These are phyloP conservation scores for Penicillium diatomitis DNA, from an alignment of 495 filamentous ascomycete genomes.

Conservation along the genomic window DNA sequence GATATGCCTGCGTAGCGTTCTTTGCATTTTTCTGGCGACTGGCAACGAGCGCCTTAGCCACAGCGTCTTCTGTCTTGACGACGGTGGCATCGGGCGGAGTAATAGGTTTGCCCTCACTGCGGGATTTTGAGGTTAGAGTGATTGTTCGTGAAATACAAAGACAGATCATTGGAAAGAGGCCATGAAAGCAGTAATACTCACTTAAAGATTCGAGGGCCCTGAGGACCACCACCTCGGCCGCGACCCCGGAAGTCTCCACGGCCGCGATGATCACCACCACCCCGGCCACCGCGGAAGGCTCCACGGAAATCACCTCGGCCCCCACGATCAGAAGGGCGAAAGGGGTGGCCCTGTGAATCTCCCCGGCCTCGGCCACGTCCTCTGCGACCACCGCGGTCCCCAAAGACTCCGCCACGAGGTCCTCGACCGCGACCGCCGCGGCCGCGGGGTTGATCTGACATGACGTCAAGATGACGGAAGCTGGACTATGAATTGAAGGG, in stretches of 20 bases:
- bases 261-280: no score
- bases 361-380: no score
- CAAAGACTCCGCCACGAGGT: no score
- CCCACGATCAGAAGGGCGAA: conserved; percentile 5
- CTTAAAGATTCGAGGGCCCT: conserved; percentile 23
- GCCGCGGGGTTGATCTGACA: conserved; percentile 16
- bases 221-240: conserved; percentile 6
- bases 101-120: conserved; percentile 15
- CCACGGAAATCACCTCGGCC: conserved; percentile 9
- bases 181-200: conserved; percentile 2
- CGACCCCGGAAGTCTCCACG: no score
- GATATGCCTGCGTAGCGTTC: conserved; percentile 8
- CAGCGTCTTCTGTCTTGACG: conserved; percentile 20
- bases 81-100: conserved; percentile 18
- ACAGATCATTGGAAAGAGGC: no score
- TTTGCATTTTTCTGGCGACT: conserved; percentile 6
- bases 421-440: conserved; percentile 2
- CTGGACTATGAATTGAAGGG: neutral
- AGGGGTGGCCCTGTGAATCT: no score
- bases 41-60: conserved; percentile 17
- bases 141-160: no score
- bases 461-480: neutral
- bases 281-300: conserved; percentile 7
- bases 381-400: conserved; percentile 4
- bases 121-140: neutral